Evolutionary conservation across 305 asterid genomes (phyloP).

Genomic region (Ajuga reptans): DNA sequence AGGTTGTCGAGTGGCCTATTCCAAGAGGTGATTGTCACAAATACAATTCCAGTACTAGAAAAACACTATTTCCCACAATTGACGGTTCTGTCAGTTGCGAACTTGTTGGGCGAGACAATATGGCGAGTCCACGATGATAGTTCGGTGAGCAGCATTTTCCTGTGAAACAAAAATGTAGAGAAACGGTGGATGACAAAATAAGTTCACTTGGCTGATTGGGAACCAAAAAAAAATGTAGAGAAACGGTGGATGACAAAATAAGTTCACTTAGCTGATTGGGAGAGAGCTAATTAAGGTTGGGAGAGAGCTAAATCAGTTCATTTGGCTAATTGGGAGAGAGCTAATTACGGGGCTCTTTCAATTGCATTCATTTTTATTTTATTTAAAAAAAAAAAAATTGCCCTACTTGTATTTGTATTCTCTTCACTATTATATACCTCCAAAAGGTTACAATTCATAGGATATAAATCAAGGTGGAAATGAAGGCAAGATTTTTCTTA

Average conservation of each 20-base stretch:
- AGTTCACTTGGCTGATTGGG: too few relatives aligned
- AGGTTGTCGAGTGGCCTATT: slow-evolving; percentile 77
- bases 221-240: too few relatives aligned
- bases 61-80: slow-evolving; percentile 67
- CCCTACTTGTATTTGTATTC: neutral
- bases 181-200: too few relatives aligned
- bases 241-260: too few relatives aligned
- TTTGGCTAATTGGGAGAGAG: neutral
- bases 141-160: slow-evolving; percentile 90
- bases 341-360: neutral
- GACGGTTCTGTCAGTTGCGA: slow-evolving; percentile 80
- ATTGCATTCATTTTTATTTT: neutral
- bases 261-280: too few relatives aligned
- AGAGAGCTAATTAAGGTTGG: too few relatives aligned
- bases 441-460: neutral
- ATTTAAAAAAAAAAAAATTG: too few relatives aligned
- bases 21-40: slow-evolving; percentile 79
- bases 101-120: slow-evolving; percentile 76
- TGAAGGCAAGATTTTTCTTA: neutral
- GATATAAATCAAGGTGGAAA: neutral
- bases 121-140: slow-evolving; percentile 88
- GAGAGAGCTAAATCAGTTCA: too few relatives aligned
- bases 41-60: slow-evolving; percentile 68
- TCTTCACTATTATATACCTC: neutral
- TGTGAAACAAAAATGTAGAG: slow-evolving; percentile 22